Conservation (phyloP, 1,284 basidiomycete species). For the Heterobasidion occidentale region DNA sequence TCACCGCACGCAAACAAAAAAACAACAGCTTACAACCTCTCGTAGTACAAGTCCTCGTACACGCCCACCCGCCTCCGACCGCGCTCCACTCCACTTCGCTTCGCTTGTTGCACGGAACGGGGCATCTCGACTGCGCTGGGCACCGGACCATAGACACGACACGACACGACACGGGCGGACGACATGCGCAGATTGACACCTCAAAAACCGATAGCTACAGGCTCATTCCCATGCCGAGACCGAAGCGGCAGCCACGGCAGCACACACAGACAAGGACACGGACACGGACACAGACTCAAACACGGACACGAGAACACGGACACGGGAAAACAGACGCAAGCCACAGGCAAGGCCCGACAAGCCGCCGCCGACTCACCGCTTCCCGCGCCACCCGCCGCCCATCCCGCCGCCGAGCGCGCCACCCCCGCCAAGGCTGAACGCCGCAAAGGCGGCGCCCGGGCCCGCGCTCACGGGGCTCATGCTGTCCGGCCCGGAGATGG, state of each 20-base stretch:
- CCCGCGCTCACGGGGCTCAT: conserved; percentile 13
- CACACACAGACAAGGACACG: too few relatives aligned
- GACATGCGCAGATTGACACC: not conserved
- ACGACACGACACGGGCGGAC: too few relatives aligned
- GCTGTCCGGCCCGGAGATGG: conserved; percentile 21
- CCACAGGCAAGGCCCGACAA: not conserved
- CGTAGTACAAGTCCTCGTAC: not conserved
- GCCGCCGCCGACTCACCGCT: not conserved
- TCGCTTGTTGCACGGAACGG: not conserved
- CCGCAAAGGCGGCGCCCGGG: conserved; percentile 25
- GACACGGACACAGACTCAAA: too few relatives aligned
- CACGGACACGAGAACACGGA: not conserved
- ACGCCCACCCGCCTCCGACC: too few relatives aligned
- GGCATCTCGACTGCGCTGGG: too few relatives aligned
- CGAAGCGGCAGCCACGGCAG: too few relatives aligned
- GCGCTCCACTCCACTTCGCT: not conserved
- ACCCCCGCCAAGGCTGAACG: conserved; percentile 23
- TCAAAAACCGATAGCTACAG: not conserved
- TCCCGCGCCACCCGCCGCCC: not conserved
- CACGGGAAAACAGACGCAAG: not conserved
- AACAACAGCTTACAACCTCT: not conserved
- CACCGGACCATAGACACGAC: too few relatives aligned
- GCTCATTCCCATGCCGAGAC: not conserved
- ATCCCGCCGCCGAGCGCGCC: conserved; percentile 5
- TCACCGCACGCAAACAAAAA: not conserved